Conservation (phyloP, 2,329 filamentous ascomycete genomes). For the Geosmithia flava region DNA sequence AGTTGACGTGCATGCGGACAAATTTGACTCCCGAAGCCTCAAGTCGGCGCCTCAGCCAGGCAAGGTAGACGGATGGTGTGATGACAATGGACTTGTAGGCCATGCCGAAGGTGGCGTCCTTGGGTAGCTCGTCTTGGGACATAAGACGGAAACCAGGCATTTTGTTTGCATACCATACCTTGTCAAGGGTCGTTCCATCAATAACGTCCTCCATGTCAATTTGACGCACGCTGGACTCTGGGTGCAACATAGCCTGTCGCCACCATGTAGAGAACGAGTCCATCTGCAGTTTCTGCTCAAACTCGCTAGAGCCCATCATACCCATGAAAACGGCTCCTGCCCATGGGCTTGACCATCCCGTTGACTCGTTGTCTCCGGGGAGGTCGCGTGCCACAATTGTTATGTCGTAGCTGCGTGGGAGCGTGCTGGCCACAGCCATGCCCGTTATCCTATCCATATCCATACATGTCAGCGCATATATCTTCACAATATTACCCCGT, state of each 20-base stretch:
- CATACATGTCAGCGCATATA: background rate
- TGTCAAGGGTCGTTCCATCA: conserved; percentile 1
- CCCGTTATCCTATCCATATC: conserved; percentile 14
- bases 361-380: conserved; percentile 12
- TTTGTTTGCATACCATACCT: conserved; percentile 5
- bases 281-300: conserved; percentile 13
- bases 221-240: conserved; percentile 2
- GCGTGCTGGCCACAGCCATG: conserved; percentile 13
- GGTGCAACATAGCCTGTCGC: conserved; percentile 2
- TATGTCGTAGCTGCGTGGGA: conserved; percentile 12
- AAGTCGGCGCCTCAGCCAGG: conserved; percentile 4
- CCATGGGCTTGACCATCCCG: conserved; percentile 18
- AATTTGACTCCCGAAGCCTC: conserved; percentile 5
- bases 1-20: conserved; percentile 2
- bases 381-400: conserved; percentile 19
- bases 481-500: background rate
- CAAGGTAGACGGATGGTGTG: conserved; percentile 4
- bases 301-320: conserved; percentile 2
- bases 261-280: conserved; percentile 5
- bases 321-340: conserved; percentile 17
- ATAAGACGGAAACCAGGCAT: conserved; percentile 2
- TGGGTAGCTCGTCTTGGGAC: background rate
- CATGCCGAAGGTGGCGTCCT: background rate
- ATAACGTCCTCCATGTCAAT: conserved; percentile 4
- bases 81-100: background rate